Evolutionary conservation across 371 early-diverging fungal genomes (phyloP).

Genomic region (Coemansia sp.): DNA sequence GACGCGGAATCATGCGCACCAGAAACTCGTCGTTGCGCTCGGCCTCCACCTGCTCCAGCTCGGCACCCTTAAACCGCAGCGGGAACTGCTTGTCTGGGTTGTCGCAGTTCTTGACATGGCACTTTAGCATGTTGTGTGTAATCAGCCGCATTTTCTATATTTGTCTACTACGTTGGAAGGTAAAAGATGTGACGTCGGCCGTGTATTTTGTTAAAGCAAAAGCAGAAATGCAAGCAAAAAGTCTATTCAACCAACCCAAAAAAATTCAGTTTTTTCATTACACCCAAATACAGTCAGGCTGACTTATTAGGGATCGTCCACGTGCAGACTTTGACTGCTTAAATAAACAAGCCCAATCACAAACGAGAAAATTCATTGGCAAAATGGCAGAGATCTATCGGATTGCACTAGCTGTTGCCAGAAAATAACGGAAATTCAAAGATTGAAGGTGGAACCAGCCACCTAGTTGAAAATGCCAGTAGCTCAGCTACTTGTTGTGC

Average conservation of each 20-base stretch:
- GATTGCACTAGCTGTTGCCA: background rate
- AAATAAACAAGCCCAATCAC: background rate
- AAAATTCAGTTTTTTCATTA: background rate
- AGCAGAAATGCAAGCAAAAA: background rate
- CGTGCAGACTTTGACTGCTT: background rate
- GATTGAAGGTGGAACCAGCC: background rate
- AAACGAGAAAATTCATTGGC: background rate
- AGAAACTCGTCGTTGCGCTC: conserved; percentile 88
- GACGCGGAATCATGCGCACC: conserved; percentile 72
- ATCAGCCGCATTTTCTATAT: conserved; percentile 75
- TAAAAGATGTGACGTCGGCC: background rate
- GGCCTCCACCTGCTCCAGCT: conserved; percentile 77
- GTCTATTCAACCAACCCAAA: background rate
- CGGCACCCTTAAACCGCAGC: conserved; percentile 77
- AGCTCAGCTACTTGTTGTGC: conserved; percentile 74
- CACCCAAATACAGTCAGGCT: background rate
- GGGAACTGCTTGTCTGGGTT: conserved; percentile 79
- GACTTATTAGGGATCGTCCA: background rate
- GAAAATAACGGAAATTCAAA: background rate
- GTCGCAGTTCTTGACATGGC: conserved; percentile 93
- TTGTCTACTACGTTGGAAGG: background rate
- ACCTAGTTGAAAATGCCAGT: background rate
- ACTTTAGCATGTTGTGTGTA: conserved; percentile 97
- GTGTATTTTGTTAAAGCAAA: no score
- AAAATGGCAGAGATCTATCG: background rate